Conservation (phyloP, 495 filamentous ascomycete genomes). For the Cercophora scortea region DNA sequence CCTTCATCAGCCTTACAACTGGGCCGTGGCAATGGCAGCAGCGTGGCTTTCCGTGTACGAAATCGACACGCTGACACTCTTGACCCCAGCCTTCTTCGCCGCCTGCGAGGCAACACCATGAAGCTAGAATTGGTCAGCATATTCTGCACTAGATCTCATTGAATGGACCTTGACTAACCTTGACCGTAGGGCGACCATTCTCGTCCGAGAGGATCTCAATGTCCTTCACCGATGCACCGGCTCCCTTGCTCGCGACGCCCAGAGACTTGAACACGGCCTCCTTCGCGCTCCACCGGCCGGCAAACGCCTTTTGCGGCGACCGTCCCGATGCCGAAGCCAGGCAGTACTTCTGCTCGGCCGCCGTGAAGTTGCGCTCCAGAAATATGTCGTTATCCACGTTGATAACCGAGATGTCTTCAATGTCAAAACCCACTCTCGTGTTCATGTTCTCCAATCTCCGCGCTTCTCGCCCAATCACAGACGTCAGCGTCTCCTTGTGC, state of each 20-base stretch:
- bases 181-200: slow-evolving; percentile 73
- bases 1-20: slow-evolving; percentile 11
- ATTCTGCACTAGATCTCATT: neutral
- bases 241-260: slow-evolving; percentile 80
- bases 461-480: slow-evolving; percentile 49
- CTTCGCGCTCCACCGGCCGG: slow-evolving; percentile 93
- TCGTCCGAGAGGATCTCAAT: slow-evolving; percentile 84
- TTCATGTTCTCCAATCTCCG: slow-evolving; percentile 59
- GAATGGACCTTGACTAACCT: slow-evolving; percentile 54
- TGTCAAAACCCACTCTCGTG: slow-evolving; percentile 86
- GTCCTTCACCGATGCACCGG: slow-evolving; percentile 81
- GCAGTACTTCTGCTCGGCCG: slow-evolving; percentile 76
- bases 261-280: slow-evolving; percentile 98
- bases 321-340: slow-evolving; percentile 50
- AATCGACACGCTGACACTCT: slow-evolving; percentile 83
- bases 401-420: slow-evolving; percentile 76
- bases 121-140: slow-evolving; percentile 53
- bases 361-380: slow-evolving; percentile 89
- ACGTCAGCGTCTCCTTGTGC: slow-evolving; percentile 58
- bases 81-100: slow-evolving; percentile 76
- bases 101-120: slow-evolving; percentile 74
- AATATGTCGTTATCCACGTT: slow-evolving; percentile 92
- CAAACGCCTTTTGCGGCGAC: slow-evolving; percentile 74
- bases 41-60: slow-evolving; percentile 89
- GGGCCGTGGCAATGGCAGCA: slow-evolving; percentile 68